Base-by-base conservation (phyloP, 2,329 filamentous ascomycete species). In the Cryphonectria japonica region DNA sequence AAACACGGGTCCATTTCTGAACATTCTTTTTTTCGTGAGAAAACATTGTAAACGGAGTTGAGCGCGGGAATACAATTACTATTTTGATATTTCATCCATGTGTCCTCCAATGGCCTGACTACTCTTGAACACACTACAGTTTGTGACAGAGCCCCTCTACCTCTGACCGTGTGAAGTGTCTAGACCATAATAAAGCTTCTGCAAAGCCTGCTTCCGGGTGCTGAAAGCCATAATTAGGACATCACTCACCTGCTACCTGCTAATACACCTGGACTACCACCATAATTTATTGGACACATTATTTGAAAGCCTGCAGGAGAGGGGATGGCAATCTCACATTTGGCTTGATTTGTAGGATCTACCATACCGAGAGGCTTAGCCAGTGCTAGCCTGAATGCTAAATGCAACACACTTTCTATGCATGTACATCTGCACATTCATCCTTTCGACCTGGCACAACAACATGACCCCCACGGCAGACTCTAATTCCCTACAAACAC, bases 291-390 rank as follows among this genome's bases (percentile, higher is more conserved):
- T 50, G 9, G 22, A 9, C 22, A 11, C 46, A 50, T 50, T n/a
- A 34, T 32, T 16, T 34, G 3, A 32, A 59, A n/a, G 43, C 6
- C 50, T 57, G 64, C 26, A 8, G 5, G 16, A 22, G 63, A 9
- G 43, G 19, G 16, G 26, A 37, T 43, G 46, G 46, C 22, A 57
- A 41, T 57, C 37, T 37, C 34, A 65, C 46, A 69, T 72, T 72
- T 34, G 61, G 68, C 59, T 29, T 29, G 65, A 19, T 61, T 39
- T 34, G n/a, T 29, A 64, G 46, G 68, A 39, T 69, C 68, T 72
- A 68, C 68, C 46, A 60, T 70, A 72, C 68, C 60, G 32, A 50
- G 50, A 29, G 41, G 46, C 64, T 57, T 61, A 9, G 34, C 64
- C 22, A 66, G 34, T 67, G 13, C 37, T n/a, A 13, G 61, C 68